These are phyloP conservation scores for Geranomyces michiganensis DNA, from an alignment of 192 early-diverging fungal species.

Conservation along the genomic window DNA sequence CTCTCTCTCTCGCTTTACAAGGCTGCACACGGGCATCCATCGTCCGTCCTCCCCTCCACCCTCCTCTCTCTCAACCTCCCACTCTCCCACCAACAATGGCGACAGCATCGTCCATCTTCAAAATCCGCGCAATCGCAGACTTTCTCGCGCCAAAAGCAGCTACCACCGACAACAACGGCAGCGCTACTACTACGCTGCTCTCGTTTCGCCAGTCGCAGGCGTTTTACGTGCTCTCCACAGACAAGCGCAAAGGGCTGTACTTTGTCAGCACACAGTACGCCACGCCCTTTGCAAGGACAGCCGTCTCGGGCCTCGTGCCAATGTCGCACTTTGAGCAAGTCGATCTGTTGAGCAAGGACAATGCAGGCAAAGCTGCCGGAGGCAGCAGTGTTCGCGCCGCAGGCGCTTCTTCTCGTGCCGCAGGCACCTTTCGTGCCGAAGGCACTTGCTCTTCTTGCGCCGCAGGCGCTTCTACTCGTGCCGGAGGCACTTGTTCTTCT, in stretches of 20 bases:
- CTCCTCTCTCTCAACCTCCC: no score
- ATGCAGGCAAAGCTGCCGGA: not conserved
- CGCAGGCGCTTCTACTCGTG: no score
- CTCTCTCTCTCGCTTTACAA: no score
- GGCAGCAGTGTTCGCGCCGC: no score
- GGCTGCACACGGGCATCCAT: no score
- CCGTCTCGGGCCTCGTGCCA: slow-evolving; percentile 54
- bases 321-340: slow-evolving; percentile 50
- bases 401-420: no score
- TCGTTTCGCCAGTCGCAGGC: slow-evolving; percentile 55
- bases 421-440: no score
- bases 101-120: slow-evolving; percentile 48
- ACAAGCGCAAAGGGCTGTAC: slow-evolving; percentile 44
- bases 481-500: no score
- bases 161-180: not conserved
- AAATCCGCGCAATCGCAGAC: slow-evolving; percentile 48
- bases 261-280: slow-evolving; percentile 59
- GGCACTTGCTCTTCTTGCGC: no score
- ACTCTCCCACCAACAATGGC: slow-evolving; percentile 19
- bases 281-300: slow-evolving; percentile 50
- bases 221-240: slow-evolving; percentile 52
- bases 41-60: no score
- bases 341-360: slow-evolving; percentile 36
- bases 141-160: slow-evolving; percentile 46
- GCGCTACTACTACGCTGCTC: slow-evolving; percentile 23